Base-by-base conservation (phyloP, 1,284 basidiomycete species). In the Xanthoconium separans region DNA sequence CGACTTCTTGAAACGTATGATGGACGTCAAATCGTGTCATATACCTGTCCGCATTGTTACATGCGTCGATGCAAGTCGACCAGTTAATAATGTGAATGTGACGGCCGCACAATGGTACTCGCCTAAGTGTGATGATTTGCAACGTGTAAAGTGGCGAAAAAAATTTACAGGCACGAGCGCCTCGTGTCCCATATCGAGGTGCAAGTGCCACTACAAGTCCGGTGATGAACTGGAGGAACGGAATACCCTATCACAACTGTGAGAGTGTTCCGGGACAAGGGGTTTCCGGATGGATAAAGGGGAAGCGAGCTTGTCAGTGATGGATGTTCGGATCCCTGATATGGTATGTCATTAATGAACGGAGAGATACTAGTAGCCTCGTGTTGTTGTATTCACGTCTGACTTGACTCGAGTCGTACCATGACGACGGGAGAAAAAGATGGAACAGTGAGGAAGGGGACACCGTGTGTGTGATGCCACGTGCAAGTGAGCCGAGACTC, bases 1-100 rank as follows among this genome's bases (percentile, higher is more conserved):
- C n/a, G n/a, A n/a, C 44, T 61, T 56, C 51, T 47, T 44, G 57
- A 56, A 59, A 64, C 59, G 50, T 48, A 18, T 29, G 27, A 44
- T 54, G 15, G 5, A 29, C 39, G 61, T 60, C 59, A 46, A 43
- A n/a, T 40, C 13, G 40, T 8, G 43, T 31, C 13, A 47, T 61
- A 39, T 33, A 41, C 11, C n/a, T 41, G 18, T 30, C 12, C n/a
- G n/a, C n/a, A n/a, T 36, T 43, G 4, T 18, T 36, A 34, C 42
- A 43, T 13, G n/a, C n/a, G n/a, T n/a, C n/a, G n/a, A n/a, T n/a
- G n/a, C n/a, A n/a, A n/a, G n/a, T n/a, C n/a, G n/a, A n/a, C n/a
- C n/a, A n/a, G n/a, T n/a, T n/a, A n/a, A n/a, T n/a, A n/a, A n/a
- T n/a, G n/a, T n/a, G n/a, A n/a, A n/a, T n/a, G n/a, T n/a, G n/a